These are phyloP conservation scores for Diaporthe sp. DNA, from an alignment of 2,329 filamentous ascomycete genomes.

Conservation along the genomic window DNA sequence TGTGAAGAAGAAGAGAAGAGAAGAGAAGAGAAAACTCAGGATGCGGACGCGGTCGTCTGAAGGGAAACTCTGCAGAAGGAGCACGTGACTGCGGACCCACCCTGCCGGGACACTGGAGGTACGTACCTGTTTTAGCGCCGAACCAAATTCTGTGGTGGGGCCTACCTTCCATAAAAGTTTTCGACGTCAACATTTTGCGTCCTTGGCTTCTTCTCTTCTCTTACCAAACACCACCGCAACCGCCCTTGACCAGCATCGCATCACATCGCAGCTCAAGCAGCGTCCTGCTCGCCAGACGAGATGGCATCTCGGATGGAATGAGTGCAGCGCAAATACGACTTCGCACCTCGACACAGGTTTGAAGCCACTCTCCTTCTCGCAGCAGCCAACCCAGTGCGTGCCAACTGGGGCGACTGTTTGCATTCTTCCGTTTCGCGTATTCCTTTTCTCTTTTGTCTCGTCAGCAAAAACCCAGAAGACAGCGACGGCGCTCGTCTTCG, in stretches of 20 bases:
- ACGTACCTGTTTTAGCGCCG: slow-evolving; percentile 19
- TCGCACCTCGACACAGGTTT: slow-evolving; percentile 23
- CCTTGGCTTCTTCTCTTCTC: slow-evolving; percentile 20
- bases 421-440: not conserved
- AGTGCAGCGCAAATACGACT: not conserved
- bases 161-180: slow-evolving; percentile 17
- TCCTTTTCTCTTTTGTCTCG: slow-evolving; percentile 12
- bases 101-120: not conserved
- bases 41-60: slow-evolving; percentile 2
- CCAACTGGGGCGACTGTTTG: not conserved
- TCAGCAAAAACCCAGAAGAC: not conserved
- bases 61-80: not conserved
- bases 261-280: not conserved
- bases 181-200: slow-evolving; percentile 9
- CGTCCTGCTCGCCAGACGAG: slow-evolving; percentile 14
- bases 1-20: slow-evolving; percentile 47
- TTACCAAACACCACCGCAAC: not conserved
- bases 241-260: not conserved
- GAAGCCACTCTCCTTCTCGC: not conserved
- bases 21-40: slow-evolving; percentile 34
- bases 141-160: not conserved
- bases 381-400: not conserved
- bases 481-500: slow-evolving; percentile 17
- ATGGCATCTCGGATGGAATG: slow-evolving; percentile 3
- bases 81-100: slow-evolving; percentile 17